Evolutionary conservation across 129 eudicot species (phyloP), one percentile per base, ranked within the genome.

Genomic region (Escallonia herrerae): DNA sequence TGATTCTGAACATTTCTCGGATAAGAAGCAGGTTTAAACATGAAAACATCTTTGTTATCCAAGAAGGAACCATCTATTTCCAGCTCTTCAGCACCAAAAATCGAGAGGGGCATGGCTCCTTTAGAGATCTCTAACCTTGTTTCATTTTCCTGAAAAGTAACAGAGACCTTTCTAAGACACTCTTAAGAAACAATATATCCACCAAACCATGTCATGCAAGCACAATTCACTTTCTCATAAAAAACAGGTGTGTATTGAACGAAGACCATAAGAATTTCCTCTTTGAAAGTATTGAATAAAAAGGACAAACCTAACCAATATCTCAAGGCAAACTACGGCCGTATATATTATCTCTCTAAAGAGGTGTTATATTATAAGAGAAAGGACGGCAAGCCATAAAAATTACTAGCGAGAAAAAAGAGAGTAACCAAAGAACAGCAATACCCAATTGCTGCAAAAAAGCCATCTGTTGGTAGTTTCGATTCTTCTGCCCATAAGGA

Each of bases 71-170:
- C 76, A 62, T 82, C 84, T 65, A 51, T 62, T 69, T 84, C 81
- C 7, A 68, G 77, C 50, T 84, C 87, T 67, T 82, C 90, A 46
- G 73, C 74, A 48, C 95, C 91, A 69, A 90, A 90, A 68, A 87
- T 76, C 14, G 93, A 90, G 51, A 84, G 83, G 8, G 91, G 93
- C 65, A 90, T 66, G 9, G 93, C 66, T 38, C 84, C 83, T 60
- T 65, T 79, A 58, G 66, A 72, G 49, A 68, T 67, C 71, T 76
- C 79, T 57, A 46, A 37, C 62, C 63, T 77, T 7, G 67, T 72
- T 58, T 69, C 82, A 57, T 65, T 75, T 49, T 52, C 89, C 95
- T 90, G 58, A 9, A 79, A 81, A 38, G 55, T 54, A 60, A 33
- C 55, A 79, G 57, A 11, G 33, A 61, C 42, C 7, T 42, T 43